Conservation (phyloP, 768 basidiomycete species). For the Tulasnella sp. region DNA sequence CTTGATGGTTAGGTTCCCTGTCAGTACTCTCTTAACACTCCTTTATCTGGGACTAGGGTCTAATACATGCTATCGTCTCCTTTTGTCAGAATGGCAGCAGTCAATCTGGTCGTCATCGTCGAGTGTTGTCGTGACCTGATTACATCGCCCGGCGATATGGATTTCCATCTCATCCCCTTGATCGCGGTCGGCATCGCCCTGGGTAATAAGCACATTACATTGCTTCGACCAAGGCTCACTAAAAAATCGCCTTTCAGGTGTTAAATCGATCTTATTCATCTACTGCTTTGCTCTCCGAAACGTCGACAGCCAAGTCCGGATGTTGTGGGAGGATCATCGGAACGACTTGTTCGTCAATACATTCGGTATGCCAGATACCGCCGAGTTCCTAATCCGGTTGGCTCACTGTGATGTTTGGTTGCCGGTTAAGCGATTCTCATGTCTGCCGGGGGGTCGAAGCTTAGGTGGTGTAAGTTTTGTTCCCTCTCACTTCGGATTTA, state of each 20-base stretch:
- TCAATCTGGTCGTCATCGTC: constrained; percentile 85
- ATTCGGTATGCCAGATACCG: constrained; percentile 42
- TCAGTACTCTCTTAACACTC: too few relatives aligned
- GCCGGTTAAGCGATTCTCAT: constrained; percentile 55
- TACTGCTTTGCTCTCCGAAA: constrained; percentile 74
- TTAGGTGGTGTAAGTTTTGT: constrained; percentile 59
- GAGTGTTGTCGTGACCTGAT: constrained; percentile 70
- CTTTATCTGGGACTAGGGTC: constrained; percentile 37
- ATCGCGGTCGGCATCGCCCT: constrained; percentile 76
- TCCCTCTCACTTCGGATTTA: background rate
- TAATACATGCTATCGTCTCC: background rate
- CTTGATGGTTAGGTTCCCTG: too few relatives aligned
- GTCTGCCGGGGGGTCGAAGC: constrained; percentile 71
- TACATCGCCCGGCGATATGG: constrained; percentile 41
- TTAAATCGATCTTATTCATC: constrained; percentile 78
- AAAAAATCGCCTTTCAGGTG: constrained; percentile 34
- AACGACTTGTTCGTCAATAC: constrained; percentile 81
- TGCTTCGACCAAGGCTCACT: too few relatives aligned
- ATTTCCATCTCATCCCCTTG: constrained; percentile 73
- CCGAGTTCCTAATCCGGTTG: background rate
- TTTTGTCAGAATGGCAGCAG: constrained; percentile 65
- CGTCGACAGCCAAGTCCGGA: constrained; percentile 80
- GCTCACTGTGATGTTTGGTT: background rate
- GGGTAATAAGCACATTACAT: constrained; percentile 36
- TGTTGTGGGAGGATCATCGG: constrained; percentile 96